Evolutionary conservation across 2,329 filamentous ascomycete species (phyloP), one percentile per base, ranked within the genome.

Genomic region (Alternaria postmessia): DNA sequence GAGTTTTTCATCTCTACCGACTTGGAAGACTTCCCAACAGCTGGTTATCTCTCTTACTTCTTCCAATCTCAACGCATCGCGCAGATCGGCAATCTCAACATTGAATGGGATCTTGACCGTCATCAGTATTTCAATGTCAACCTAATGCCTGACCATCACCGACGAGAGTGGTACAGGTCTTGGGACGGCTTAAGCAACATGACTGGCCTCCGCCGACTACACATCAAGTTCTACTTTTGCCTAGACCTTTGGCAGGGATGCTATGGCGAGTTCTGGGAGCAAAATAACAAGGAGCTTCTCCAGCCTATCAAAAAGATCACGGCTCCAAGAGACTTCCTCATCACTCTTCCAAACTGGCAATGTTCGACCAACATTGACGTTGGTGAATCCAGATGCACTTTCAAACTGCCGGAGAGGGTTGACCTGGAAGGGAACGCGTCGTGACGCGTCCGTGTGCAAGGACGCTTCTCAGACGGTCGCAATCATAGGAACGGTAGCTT

Each of bases 21-120:
- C 18, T 26, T 47, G 9, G 60, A 67, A 26, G 55, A 70, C 18
- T 43, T 59, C 8, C 55, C 64, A 9, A 66, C 65, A 9, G 22
- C 65, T 6, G 51, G 68, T 6, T 61, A 63, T 56, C 59, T 73
- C 18, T 59, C 68, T 4, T 65, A 62, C 41, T 67, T 57, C 53
- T 62, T 72, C 22, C 56, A 61, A 6, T 61, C 70, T 16, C 67
- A 71, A 26, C 66, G 68, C 18, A 51, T 73, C 2, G 38, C n/a
- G 11, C 61, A 65, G 22, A 59, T 73, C 11, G 64, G 61, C 26
- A 51, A 59, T 24, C 52, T 73, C 7, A 47, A 52, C 9, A 55
- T 71, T 9, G 42, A 64, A 34, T 72, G 68, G 69, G 53, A 63
- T 11, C 12, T 67, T 30, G 60, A 67, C 22, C 58, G 47, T 28